Evolutionary conservation across 768 basidiomycete species (phyloP).

Genomic region (Amanita subjunquillea): DNA sequence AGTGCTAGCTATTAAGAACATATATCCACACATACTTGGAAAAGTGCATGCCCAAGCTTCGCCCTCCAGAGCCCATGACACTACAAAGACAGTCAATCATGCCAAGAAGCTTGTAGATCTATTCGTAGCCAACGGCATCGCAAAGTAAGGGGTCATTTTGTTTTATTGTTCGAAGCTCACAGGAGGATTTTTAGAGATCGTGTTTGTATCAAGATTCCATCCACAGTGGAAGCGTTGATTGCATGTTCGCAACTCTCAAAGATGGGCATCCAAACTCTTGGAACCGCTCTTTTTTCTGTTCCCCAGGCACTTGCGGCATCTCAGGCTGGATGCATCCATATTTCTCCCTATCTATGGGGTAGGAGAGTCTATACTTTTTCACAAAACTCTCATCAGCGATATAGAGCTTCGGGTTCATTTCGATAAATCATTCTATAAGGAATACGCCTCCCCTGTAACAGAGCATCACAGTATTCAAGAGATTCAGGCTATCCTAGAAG

Average conservation of each 20-base stretch:
- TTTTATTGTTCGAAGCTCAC: not conserved
- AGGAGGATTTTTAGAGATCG: conserved; percentile 21
- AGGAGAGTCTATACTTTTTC: not conserved
- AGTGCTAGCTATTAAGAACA: conserved; percentile 31
- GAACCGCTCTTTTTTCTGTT: conserved; percentile 43
- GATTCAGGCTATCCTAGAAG: not conserved
- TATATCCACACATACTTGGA: conserved; percentile 30
- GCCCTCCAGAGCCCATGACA: conserved; percentile 29
- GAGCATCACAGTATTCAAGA: not conserved
- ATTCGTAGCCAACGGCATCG: conserved; percentile 33
- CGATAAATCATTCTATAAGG: not conserved
- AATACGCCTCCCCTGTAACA: not conserved
- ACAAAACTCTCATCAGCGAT: not conserved
- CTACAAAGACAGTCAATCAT: conserved; percentile 29
- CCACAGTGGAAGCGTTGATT: conserved; percentile 39
- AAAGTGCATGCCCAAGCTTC: conserved; percentile 36
- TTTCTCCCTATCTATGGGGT: conserved; percentile 52
- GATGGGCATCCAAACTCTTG: conserved; percentile 41
- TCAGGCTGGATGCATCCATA: conserved; percentile 41
- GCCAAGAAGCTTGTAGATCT: conserved; percentile 28
- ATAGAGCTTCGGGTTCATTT: not conserved
- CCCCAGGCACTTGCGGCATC: conserved; percentile 45
- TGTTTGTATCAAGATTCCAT: conserved; percentile 51
- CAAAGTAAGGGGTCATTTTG: conserved; percentile 16
- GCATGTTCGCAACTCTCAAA: conserved; percentile 36